These are phyloP conservation scores for Calocera cornea DNA, from an alignment of 768 basidiomycete species.

Conservation along the genomic window DNA sequence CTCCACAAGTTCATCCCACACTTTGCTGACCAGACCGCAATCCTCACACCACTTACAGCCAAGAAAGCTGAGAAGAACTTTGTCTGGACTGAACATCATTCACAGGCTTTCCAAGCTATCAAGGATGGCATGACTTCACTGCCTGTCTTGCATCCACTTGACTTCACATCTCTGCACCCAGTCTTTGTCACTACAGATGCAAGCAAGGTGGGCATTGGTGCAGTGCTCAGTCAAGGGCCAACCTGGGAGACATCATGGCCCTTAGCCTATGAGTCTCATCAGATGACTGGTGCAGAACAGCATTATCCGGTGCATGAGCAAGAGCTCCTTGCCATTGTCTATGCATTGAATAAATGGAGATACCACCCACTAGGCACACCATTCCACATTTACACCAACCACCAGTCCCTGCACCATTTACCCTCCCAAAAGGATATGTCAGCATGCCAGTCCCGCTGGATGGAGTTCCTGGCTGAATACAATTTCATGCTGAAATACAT, in stretches of 20 bases:
- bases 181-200: conserved; percentile 28
- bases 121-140: conserved; percentile 22
- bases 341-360: conserved; percentile 21
- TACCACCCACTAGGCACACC: conserved; percentile 16
- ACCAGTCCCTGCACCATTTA: conserved; percentile 28
- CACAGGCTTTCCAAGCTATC: conserved; percentile 27
- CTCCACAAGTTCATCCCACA: conserved; percentile 22
- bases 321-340: conserved; percentile 29
- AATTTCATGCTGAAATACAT: conserved; percentile 28
- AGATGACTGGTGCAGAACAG: conserved; percentile 21
- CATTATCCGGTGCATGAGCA: conserved; percentile 32
- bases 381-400: conserved; percentile 27
- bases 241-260: conserved; percentile 25
- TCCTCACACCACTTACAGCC: conserved; percentile 20
- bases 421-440: conserved; percentile 22
- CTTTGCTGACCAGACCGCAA: conserved; percentile 21
- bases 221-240: conserved; percentile 22
- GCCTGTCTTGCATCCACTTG: conserved; percentile 26
- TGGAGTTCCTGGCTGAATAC: conserved; percentile 16
- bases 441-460: too few species aligned
- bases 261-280: conserved; percentile 24
- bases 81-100: conserved; percentile 20
- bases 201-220: conserved; percentile 22
- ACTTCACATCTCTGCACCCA: conserved; percentile 19
- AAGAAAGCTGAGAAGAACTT: conserved; percentile 6